Conservation (phyloP, 805 yeast species). For the Nakazawaea sp. region DNA sequence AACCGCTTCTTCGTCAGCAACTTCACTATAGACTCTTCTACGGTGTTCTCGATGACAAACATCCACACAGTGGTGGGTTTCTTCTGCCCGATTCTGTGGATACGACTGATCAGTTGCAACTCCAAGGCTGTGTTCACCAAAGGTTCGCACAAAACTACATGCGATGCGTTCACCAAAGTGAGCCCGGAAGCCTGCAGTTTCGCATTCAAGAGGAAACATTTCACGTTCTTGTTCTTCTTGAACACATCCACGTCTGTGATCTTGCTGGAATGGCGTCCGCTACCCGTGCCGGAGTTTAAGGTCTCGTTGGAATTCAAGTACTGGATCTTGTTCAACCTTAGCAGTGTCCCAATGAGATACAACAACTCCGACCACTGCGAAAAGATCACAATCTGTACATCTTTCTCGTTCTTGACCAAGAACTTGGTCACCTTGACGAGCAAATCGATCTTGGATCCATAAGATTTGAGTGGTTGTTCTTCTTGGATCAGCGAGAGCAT, state of each 20-base stretch:
- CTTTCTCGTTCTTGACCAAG: constrained; percentile 47
- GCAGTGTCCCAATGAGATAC: constrained; percentile 56
- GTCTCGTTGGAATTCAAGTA: constrained; percentile 44
- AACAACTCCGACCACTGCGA: constrained; percentile 86
- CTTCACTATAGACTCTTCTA: constrained; percentile 82
- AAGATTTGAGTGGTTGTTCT: constrained; percentile 37
- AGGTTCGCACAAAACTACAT: constrained; percentile 90
- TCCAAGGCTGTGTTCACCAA: constrained; percentile 82
- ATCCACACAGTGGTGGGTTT: constrained; percentile 85
- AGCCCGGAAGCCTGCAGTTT: constrained; percentile 86
- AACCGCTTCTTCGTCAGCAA: constrained; percentile 58
- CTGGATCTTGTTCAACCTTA: constrained; percentile 49
- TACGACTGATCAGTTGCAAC: constrained; percentile 84
- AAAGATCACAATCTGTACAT: constrained; percentile 76
- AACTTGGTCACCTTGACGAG: constrained; percentile 67
- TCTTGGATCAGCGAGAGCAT: constrained; percentile 38
- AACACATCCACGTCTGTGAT: constrained; percentile 46
- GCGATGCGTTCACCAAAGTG: constrained; percentile 86
- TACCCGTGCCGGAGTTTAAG: constrained; percentile 24
- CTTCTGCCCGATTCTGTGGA: constrained; percentile 88
- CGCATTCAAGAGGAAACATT: constrained; percentile 83
- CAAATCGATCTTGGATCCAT: constrained; percentile 84
- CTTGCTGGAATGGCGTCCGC: constrained; percentile 20
- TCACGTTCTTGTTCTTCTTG: constrained; percentile 51
- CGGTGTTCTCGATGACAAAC: constrained; percentile 76